phyloP scores from a whole-genome alignment of 352 stramenopile genomes.

The Pythium coloratum region DNA sequence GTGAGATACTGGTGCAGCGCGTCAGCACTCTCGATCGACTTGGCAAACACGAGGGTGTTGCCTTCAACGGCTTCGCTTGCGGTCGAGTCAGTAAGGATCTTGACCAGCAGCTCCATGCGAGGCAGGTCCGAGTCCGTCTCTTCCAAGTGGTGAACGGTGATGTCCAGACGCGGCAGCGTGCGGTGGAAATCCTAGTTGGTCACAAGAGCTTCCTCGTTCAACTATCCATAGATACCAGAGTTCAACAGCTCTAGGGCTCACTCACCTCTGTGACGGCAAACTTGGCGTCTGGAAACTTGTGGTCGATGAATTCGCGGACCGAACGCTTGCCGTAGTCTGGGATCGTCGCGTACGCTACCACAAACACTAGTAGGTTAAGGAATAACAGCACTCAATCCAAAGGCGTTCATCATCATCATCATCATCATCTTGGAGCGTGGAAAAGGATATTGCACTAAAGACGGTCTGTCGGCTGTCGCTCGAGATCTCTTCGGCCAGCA shows the following conservation, averaged over 20 bases:
- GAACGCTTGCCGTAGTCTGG: constrained; percentile 77
- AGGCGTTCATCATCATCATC: not conserved
- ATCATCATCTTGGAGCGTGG: not conserved
- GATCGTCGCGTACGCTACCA: constrained; percentile 59
- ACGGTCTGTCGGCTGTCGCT: constrained; percentile 52
- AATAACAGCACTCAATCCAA: constrained; percentile 5
- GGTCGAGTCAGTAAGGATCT: constrained; percentile 40
- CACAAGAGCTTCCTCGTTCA: not conserved
- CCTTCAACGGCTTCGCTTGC: constrained; percentile 8
- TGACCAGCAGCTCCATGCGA: constrained; percentile 42
- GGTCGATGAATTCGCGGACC: constrained; percentile 64
- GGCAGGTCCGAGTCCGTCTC: constrained; percentile 26
- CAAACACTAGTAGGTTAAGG: constrained; percentile 27
- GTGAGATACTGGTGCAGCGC: constrained; percentile 54
- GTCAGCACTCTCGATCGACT: constrained; percentile 72
- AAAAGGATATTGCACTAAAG: constrained; percentile 81
- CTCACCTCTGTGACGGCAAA: constrained; percentile 74
- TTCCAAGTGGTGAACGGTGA: constrained; percentile 45
- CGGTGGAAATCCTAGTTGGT: constrained; percentile 67
- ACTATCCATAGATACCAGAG: too few relatives aligned
- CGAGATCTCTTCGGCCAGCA: constrained; percentile 29
- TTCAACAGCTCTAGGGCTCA: constrained; percentile 19
- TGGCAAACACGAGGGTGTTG: constrained; percentile 73
- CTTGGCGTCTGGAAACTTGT: constrained; percentile 67
- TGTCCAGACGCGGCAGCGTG: constrained; percentile 50